Percentiles rank a stretch among this genome's conserved stretches.
Conservation (phyloP, 371 early-diverging fungal species). For the Mycotypha africana region DNA sequence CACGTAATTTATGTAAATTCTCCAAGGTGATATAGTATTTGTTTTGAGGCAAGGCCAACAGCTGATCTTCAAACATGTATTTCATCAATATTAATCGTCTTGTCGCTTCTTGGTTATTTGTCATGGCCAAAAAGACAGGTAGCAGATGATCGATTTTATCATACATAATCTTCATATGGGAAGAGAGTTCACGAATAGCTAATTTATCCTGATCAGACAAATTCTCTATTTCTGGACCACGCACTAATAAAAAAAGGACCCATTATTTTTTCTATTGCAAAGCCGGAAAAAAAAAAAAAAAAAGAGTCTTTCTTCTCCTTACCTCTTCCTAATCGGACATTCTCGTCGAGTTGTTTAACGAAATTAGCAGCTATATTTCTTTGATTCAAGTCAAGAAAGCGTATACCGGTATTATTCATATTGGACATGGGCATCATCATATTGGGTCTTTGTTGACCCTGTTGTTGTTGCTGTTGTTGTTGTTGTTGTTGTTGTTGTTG, state of each 20-base stretch:
- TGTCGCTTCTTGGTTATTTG: constrained; percentile 37
- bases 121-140: constrained; percentile 41
- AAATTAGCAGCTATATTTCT: constrained; percentile 29
- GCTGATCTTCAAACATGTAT: constrained; percentile 55
- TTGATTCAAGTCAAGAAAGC: constrained; percentile 10
- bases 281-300: not conserved
- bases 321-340: constrained; percentile 39
- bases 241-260: constrained; percentile 11
- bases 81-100: constrained; percentile 52
- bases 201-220: constrained; percentile 43
- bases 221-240: constrained; percentile 21
- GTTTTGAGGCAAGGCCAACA: constrained; percentile 38
- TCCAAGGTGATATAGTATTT: constrained; percentile 43
- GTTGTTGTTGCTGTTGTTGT: constrained; percentile 1
- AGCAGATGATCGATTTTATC: constrained; percentile 34
- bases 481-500: constrained; percentile 20
- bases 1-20: constrained; percentile 39
- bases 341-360: constrained; percentile 43
- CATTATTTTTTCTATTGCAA: not conserved
- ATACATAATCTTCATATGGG: constrained; percentile 36
- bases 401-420: constrained; percentile 8
- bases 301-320: not conserved
- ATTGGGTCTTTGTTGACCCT: not conserved
- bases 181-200: constrained; percentile 34
- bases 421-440: constrained; percentile 1